These are phyloP conservation scores for Cercophora scortea DNA, from an alignment of 495 filamentous ascomycete genomes.

Conservation along the genomic window DNA sequence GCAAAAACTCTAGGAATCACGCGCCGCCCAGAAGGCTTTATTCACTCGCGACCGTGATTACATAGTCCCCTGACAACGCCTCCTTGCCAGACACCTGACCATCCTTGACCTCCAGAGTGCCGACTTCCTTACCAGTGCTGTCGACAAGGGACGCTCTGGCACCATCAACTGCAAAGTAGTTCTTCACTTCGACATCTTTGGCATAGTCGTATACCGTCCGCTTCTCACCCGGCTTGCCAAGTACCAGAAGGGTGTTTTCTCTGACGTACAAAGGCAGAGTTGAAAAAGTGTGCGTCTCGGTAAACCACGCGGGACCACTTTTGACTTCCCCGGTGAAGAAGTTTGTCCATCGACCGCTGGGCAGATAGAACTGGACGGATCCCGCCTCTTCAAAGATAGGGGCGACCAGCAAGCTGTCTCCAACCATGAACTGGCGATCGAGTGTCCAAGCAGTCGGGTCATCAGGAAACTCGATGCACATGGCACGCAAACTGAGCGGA, in stretches of 20 bases:
- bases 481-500: conserved; percentile 48
- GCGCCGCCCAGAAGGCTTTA: not conserved
- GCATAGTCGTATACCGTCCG: conserved; percentile 44
- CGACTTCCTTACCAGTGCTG: conserved; percentile 22
- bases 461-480: conserved; percentile 58
- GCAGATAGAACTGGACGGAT: conserved; percentile 56
- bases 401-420: conserved; percentile 48
- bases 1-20: too few species aligned
- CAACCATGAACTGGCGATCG: conserved; percentile 64
- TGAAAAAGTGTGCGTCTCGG: conserved; percentile 38
- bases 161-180: conserved; percentile 29
- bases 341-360: conserved; percentile 49
- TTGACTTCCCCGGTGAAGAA: conserved; percentile 39
- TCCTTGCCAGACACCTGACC: conserved; percentile 1
- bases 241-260: conserved; percentile 38
- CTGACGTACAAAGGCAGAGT: conserved; percentile 43
- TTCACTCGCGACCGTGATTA: not conserved
- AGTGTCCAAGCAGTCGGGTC: conserved; percentile 55
- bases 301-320: conserved; percentile 39
- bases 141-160: conserved; percentile 29
- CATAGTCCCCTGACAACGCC: not conserved
- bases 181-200: conserved; percentile 32
- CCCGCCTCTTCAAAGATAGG: conserved; percentile 54
- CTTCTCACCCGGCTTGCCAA: conserved; percentile 36
- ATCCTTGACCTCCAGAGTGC: conserved; percentile 19